phyloP scores from a whole-genome alignment of 1,139 yeast species.

The Saccharomyces hybrid region DNA sequence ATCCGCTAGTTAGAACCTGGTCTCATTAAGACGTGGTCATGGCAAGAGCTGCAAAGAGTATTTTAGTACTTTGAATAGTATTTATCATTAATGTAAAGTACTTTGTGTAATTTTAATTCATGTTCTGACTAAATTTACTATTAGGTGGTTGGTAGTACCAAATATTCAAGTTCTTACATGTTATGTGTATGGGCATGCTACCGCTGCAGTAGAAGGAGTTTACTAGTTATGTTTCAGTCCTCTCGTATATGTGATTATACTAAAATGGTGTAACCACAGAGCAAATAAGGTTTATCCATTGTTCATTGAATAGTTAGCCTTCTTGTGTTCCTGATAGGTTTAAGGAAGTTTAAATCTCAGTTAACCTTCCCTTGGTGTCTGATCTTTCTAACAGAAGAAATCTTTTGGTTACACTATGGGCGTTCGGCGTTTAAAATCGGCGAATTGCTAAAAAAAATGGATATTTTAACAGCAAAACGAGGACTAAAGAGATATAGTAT shows the following conservation, averaged over 20 bases:
- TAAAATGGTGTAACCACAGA: background rate
- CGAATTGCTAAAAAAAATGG: background rate
- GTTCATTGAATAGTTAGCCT: too few species aligned
- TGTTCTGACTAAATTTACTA: too few species aligned
- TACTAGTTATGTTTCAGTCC: too few species aligned
- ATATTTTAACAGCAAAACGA: background rate
- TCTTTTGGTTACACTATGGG: background rate
- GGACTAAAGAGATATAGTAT: background rate
- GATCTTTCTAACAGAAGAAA: background rate
- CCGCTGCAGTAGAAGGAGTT: too few species aligned
- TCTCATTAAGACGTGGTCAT: background rate
- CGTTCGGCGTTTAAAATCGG: background rate
- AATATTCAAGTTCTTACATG: too few species aligned
- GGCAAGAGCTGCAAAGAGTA: background rate
- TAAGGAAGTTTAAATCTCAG: background rate
- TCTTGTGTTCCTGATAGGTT: background rate
- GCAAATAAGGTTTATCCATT: background rate
- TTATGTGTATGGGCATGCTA: too few species aligned
- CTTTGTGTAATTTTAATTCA: background rate
- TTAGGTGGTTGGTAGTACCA: too few species aligned
- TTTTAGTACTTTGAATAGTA: background rate
- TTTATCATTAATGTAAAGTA: background rate
- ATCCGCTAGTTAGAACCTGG: conserved; percentile 40
- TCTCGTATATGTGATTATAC: background rate
- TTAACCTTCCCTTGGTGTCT: background rate